phyloP scores from a whole-genome alignment of 768 basidiomycete genomes.

The Panaeolus cyanescens region DNA sequence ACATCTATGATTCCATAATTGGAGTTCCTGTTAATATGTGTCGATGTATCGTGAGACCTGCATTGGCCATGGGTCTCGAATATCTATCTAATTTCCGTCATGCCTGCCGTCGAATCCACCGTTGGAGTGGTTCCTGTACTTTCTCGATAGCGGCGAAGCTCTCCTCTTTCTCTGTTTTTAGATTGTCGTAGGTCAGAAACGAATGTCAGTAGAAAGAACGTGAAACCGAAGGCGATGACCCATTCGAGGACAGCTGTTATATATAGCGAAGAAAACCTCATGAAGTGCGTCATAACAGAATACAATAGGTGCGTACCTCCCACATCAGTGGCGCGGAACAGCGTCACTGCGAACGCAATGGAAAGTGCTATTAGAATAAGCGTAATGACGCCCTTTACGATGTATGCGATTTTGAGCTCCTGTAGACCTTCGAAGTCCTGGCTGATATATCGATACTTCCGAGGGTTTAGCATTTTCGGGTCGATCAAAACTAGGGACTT shows the following conservation, averaged over 20 bases:
- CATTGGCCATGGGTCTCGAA: too few species aligned
- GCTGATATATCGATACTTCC: slow-evolving; percentile 65
- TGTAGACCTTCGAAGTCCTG: slow-evolving; percentile 49
- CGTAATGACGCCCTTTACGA: slow-evolving; percentile 64
- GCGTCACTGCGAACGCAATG: slow-evolving; percentile 60
- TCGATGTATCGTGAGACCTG: too few species aligned
- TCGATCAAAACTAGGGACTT: slow-evolving; percentile 8
- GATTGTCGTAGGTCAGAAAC: slow-evolving; percentile 68
- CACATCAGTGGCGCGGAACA: slow-evolving; percentile 45
- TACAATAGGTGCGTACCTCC: slow-evolving; percentile 42
- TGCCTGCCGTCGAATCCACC: background rate
- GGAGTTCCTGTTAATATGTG: too few species aligned
- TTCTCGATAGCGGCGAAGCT: slow-evolving; percentile 32
- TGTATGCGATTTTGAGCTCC: slow-evolving; percentile 54
- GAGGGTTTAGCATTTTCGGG: background rate
- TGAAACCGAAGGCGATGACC: slow-evolving; percentile 71
- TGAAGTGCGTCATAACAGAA: background rate
- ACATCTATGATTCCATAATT: too few species aligned
- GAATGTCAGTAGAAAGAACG: slow-evolving; percentile 74
- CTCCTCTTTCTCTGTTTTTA: slow-evolving; percentile 51
- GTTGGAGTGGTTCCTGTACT: slow-evolving; percentile 1
- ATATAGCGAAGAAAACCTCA: background rate
- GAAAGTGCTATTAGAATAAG: slow-evolving; percentile 57
- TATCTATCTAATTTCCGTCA: background rate
- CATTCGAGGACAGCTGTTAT: slow-evolving; percentile 68